Evolutionary conservation across 192 early-diverging fungal species (phyloP), one percentile per base, ranked within the genome.

Genomic region (Phlyctochytrium arcticum): DNA sequence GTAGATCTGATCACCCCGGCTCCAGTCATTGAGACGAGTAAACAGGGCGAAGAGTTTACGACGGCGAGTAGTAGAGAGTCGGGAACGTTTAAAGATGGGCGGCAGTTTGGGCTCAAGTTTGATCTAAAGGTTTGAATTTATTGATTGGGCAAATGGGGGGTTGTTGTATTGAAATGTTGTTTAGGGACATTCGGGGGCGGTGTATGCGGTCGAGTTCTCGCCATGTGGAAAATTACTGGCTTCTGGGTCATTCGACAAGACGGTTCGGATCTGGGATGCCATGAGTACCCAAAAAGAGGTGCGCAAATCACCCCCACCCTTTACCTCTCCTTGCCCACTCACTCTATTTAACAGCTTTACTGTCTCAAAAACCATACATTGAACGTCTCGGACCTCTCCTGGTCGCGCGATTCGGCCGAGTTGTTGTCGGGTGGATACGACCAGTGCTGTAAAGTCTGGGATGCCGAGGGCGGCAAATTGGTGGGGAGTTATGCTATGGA

Each of bases 231-330:
- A 82, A 30, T 84, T 88, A 34, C 74, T 98, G 5, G 92, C 89
- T 4, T 91, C 94, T 5, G 95, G 93, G 5, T 94, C 92, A 8
- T 96, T 98, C 79, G 95, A 98, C 77, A 90, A 91, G 72, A 89
- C 92, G 6, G 85, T 98, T 33, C 80, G 92, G 50, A 81, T 98
- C 33, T 98, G 93, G 93, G 93, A 96, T 67, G 75, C 82, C 2
- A 66, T 75, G 17, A 69, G 79, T 5, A 75, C 73, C 1, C 81
- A 84, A 49, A 91, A 90, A 66, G 89, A 90, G 77, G 84, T 88
- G 59, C 44, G 39, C 39, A 10, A 10, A 9, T 9, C 39, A 42
- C n/a, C 23, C 32, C 8, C 23, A 56, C 29, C 23, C 12, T 17
- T 56, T 10, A 56, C 5, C 10, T 3, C 55, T 57, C 6, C 19